A percentile compares a stretch with the other conserved stretches of the same genome.
phyloP scores from a whole-genome alignment of 73 alveolate species.

The Urostyla sp. region DNA sequence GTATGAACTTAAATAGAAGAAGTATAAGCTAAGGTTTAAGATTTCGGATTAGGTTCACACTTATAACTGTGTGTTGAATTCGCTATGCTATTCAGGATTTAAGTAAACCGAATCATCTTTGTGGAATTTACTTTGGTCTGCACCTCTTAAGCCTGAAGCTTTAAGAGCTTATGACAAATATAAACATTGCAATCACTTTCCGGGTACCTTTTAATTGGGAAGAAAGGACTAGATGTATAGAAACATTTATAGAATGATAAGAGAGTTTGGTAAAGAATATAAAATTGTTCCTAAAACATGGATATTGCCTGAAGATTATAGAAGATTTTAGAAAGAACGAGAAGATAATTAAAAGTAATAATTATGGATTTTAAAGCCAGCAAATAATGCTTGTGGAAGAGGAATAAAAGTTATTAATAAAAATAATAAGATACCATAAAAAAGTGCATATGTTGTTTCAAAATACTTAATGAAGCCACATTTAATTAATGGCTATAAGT shows the following conservation, averaged over 20 bases:
- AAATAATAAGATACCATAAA: slow-evolving; percentile 46
- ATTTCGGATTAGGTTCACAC: slow-evolving; percentile 50
- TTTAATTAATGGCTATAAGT: slow-evolving; percentile 75
- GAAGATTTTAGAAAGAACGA: slow-evolving; percentile 69
- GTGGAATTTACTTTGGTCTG: slow-evolving; percentile 79
- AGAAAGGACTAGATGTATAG: slow-evolving; percentile 80
- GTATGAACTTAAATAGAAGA: background rate
- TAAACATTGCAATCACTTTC: slow-evolving; percentile 78
- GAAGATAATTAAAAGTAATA: slow-evolving; percentile 55
- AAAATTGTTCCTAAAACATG: slow-evolving; percentile 86
- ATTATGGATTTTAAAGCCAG: slow-evolving; percentile 69
- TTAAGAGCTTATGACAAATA: slow-evolving; percentile 68
- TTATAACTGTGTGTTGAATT: slow-evolving; percentile 40
- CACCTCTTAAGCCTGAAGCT: slow-evolving; percentile 64
- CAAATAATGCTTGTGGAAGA: slow-evolving; percentile 71
- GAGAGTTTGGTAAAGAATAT: slow-evolving; percentile 79
- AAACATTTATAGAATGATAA: slow-evolving; percentile 67
- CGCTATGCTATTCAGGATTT: slow-evolving; percentile 41
- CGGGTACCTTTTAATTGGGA: slow-evolving; percentile 77
- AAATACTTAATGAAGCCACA: slow-evolving; percentile 76
- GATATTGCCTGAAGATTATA: slow-evolving; percentile 83
- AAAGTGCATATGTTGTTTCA: slow-evolving; percentile 60
- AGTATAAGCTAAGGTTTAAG: slow-evolving; percentile 34
- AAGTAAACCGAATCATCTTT: slow-evolving; percentile 5
- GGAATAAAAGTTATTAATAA: slow-evolving; percentile 72